Percentiles rank a stretch among this genome's conserved stretches.
These are phyloP conservation scores for Casuarina glauca DNA, from an alignment of 306 rosid species.

Conservation along the genomic window DNA sequence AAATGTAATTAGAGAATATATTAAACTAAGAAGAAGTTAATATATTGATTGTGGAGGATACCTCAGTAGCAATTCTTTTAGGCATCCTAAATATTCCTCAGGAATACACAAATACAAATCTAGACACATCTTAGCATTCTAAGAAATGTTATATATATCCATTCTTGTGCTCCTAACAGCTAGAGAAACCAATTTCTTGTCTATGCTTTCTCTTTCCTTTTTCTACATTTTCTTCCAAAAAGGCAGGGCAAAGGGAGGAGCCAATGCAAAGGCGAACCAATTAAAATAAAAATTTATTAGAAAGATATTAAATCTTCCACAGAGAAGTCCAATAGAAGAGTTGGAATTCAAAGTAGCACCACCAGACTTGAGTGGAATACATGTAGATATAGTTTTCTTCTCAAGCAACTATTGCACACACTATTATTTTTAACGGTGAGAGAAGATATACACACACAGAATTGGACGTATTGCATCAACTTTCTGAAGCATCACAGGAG, in stretches of 20 bases:
- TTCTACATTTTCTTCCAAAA: not conserved
- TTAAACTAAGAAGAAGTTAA: not conserved
- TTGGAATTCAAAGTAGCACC: not conserved
- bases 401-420: not conserved
- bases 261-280: not conserved
- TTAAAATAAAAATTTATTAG: not conserved
- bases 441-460: not conserved
- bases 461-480: not conserved
- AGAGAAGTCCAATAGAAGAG: not conserved
- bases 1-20: not conserved
- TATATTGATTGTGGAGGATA: not conserved
- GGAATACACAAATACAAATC: not conserved
- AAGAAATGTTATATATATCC: not conserved
- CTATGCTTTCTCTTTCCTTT: not conserved
- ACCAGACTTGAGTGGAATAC: not conserved
- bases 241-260: not conserved
- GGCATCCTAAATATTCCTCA: not conserved
- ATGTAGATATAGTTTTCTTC: not conserved
- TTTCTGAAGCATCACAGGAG: not conserved
- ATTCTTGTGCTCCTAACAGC: not conserved
- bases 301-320: not conserved
- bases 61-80: not conserved
- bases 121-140: not conserved
- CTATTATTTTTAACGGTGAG: not conserved
- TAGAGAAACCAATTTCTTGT: not conserved